Conservation (phyloP, 352 stramenopile genomes). For the Pythium myriotylum region DNA sequence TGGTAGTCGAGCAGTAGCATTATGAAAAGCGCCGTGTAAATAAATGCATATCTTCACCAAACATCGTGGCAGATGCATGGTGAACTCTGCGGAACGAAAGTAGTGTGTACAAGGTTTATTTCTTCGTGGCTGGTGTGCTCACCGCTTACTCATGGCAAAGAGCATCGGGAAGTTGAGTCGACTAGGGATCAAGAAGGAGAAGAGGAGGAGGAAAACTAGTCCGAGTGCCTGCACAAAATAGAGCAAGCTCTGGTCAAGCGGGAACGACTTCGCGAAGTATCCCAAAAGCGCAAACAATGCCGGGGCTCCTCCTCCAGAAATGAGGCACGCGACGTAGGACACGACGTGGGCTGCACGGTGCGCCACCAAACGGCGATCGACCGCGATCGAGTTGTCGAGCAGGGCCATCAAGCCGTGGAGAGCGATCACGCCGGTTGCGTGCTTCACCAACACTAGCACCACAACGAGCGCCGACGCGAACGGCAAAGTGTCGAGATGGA, state of each 20-base stretch:
- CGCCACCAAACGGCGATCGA: constrained; percentile 69
- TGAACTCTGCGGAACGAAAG: background rate
- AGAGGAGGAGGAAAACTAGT: constrained; percentile 69
- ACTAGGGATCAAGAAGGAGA: constrained; percentile 77
- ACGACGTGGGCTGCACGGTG: constrained; percentile 69
- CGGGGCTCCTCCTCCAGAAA: constrained; percentile 50
- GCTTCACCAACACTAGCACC: constrained; percentile 61
- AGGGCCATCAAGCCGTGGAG: constrained; percentile 67
- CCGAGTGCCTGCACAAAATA: constrained; percentile 76
- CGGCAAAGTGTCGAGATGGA: constrained; percentile 64
- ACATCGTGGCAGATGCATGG: background rate
- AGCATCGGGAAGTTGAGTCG: constrained; percentile 84
- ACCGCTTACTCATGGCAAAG: constrained; percentile 81
- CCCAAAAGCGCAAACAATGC: constrained; percentile 73
- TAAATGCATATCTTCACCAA: constrained; percentile 13
- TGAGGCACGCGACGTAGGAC: constrained; percentile 55
- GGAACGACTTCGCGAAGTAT: constrained; percentile 77
- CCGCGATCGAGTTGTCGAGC: constrained; percentile 79
- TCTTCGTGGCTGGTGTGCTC: constrained; percentile 21
- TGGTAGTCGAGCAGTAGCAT: constrained; percentile 10
- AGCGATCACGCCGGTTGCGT: constrained; percentile 59
- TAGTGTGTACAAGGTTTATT: background rate
- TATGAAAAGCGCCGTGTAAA: constrained; percentile 17
- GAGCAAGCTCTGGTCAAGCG: constrained; percentile 77
- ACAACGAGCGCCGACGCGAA: constrained; percentile 68